Percentiles rank a stretch among this genome's conserved stretches.
Evolutionary conservation across 1,139 yeast genomes (phyloP).

Genomic region (Wickerhamomyces sp.): DNA sequence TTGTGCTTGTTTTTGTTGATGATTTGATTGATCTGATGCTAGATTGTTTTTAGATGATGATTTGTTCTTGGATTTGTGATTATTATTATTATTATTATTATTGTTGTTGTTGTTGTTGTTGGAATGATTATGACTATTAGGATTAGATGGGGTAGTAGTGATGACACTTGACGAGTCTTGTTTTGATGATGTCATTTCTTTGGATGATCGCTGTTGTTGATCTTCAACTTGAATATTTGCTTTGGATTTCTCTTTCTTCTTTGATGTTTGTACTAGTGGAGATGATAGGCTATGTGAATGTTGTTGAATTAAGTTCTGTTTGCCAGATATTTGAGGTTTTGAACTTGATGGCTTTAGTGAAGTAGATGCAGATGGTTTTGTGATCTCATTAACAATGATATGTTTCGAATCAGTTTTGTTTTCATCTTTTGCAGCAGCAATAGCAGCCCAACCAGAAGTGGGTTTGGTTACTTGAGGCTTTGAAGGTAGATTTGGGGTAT

Average conservation of each 20-base stretch:
- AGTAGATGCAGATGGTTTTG: not conserved
- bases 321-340: too few relatives aligned
- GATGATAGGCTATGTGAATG: not conserved
- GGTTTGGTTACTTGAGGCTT: not conserved
- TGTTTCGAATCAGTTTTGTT: not conserved
- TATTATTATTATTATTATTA: too few relatives aligned
- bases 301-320: too few relatives aligned
- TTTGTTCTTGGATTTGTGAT: not conserved
- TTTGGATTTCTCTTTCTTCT: not conserved
- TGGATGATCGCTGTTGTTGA: not conserved
- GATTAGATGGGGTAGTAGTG: too few relatives aligned
- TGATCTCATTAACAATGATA: not conserved
- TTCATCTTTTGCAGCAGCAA: constrained; percentile 10
- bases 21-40: not conserved
- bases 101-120: not conserved
- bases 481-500: constrained; percentile 1
- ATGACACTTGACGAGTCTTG: too few relatives aligned
- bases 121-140: not conserved
- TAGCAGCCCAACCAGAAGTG: constrained; percentile 17
- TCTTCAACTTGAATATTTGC: not conserved
- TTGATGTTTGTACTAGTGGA: not conserved
- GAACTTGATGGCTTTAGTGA: not conserved
- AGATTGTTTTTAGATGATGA: not conserved
- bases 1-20: not conserved
- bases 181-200: not conserved